Evolutionary conservation across 1,284 basidiomycete species (phyloP), one percentile per base, ranked within the genome.

Genomic region (Mycena citricolor): DNA sequence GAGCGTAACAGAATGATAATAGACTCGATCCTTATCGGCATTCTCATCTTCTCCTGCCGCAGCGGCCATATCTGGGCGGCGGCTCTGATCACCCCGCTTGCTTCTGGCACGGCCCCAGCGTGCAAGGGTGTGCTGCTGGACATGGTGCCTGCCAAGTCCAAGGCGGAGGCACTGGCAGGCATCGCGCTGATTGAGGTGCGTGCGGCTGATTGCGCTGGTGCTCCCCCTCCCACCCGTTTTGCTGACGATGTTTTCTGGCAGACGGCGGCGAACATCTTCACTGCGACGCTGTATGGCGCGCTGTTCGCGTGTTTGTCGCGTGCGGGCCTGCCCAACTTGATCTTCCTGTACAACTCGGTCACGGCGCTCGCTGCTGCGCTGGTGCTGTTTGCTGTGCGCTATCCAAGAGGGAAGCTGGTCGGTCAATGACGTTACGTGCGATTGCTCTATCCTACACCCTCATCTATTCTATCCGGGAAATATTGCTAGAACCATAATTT

Each of bases 81-180:
- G 1, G 50, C 50, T 7, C 13, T 47, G 3, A 31, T 52, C 25
- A 33, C 48, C 8, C 50, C 50, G 5, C 39, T 52, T 13, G 50
- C 39, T 5, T 43, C 40, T 6, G 50, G 50, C 1, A 52, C 50
- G 7, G 50, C 50, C 31, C 50, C 49, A 3, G 49, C 49, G 12
- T 40, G 42, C 24, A 52, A 52, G 24, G 49, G 49, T 4, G 49
- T 52, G 6, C 22, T 52, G 2, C 33, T 52, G 13, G 50, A 52
- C 7, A 47, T 52, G 45, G 41, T 52, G 3, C 44, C 49, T 2
- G n/a, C n/a, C n/a, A n/a, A n/a, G n/a, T 29, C 14, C 1, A 44
- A 43, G 33, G 46, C 42, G 19, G 50, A 52, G 20, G 50, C 50
- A n/a, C 22, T 52, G 13, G 30, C 32, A 8, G 50, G 45, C 3